Percentiles rank a stretch among this genome's conserved stretches.
Evolutionary conservation across 1,284 basidiomycete species (phyloP).

Genomic region (Boletus hoseneyae): DNA sequence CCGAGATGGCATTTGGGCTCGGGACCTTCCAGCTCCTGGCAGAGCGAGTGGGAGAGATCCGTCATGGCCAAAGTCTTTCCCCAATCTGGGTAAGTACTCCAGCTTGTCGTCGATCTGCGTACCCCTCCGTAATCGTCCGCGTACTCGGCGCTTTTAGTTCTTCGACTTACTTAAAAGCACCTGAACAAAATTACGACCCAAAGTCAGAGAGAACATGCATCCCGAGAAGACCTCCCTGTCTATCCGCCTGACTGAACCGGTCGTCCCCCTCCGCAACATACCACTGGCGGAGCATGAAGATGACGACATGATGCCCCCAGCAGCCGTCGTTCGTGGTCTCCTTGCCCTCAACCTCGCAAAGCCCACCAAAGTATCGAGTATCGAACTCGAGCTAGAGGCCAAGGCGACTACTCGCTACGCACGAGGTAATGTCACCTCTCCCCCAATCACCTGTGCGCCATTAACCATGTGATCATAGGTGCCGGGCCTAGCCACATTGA

Average conservation of each 20-base stretch:
- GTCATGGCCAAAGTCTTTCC: not conserved
- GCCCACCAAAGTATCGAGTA: slow-evolving; percentile 83
- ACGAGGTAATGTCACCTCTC: slow-evolving; percentile 57
- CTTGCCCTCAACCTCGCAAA: slow-evolving; percentile 79
- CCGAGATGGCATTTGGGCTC: no score
- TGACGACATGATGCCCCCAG: slow-evolving; percentile 55
- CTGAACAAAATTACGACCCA: not conserved
- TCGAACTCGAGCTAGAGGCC: slow-evolving; percentile 78
- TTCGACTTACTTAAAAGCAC: slow-evolving; percentile 7
- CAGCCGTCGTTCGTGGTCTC: slow-evolving; percentile 85
- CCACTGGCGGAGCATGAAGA: slow-evolving; percentile 35
- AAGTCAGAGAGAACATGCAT: slow-evolving; percentile 10
- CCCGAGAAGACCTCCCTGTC: slow-evolving; percentile 40
- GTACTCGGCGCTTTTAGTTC: not conserved
- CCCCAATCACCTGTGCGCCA: not conserved
- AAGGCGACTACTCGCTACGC: slow-evolving; percentile 70
- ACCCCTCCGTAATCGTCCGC: no score
- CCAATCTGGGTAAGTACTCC: no score
- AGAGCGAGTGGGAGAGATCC: slow-evolving; percentile 9
- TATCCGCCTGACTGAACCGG: slow-evolving; percentile 79
- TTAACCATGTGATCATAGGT: slow-evolving; percentile 43
- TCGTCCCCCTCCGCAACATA: slow-evolving; percentile 64
- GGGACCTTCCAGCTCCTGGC: no score
- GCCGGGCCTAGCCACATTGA: slow-evolving; percentile 80
- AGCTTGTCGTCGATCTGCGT: no score